Base-by-base conservation (phyloP, 148 eudicot genomes). In the Camellia sinensis region DNA sequence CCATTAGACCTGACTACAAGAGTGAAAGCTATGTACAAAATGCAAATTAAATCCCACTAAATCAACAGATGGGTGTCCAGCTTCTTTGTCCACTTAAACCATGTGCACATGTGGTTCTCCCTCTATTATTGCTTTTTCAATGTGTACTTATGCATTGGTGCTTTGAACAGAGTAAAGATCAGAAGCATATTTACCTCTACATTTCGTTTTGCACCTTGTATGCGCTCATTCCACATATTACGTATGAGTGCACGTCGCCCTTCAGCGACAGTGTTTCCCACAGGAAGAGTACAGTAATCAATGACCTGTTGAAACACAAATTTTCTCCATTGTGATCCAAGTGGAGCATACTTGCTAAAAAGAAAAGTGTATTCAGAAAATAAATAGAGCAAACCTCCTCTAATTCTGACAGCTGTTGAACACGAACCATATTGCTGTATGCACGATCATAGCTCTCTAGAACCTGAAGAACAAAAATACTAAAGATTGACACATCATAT, bases 381-480 rank as follows among this genome's bases (percentile, higher is more conserved):
- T 41, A 72, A 60, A 56, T 3, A 79, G 41, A 64, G 76, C 65
- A 50, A 84, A 96, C 99, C 94, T 96, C 98, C 81, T 96, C 99
- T 54, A 96, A 87, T 78, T 96, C 99, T 65, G 99, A 96, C 85
- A 96, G 84, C 81, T 96, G 99, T 82, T 96, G 99, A 85, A 92
- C 97, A 79, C 99, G 97, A 78, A 96, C 99, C 99, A 96, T 96
- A 87, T 94, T 96, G 85, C 84, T 94, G 85, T 94, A 96, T 52
- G 98, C 97, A 74, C 98, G 98, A 73, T 96, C 99, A 59, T 94
- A 96, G 89, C 99, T 96, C 87, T 96, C 99, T 71, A 96, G 76
- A 73, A 96, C 99, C 99, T 96, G 85, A 37, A 71, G 48, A 82
- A 12, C 62, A 52, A 67, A 79, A 83, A 29, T 18, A 73, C 12